Conservation (phyloP, 2,329 filamentous ascomycete species). For the Diaporthe sp. region DNA sequence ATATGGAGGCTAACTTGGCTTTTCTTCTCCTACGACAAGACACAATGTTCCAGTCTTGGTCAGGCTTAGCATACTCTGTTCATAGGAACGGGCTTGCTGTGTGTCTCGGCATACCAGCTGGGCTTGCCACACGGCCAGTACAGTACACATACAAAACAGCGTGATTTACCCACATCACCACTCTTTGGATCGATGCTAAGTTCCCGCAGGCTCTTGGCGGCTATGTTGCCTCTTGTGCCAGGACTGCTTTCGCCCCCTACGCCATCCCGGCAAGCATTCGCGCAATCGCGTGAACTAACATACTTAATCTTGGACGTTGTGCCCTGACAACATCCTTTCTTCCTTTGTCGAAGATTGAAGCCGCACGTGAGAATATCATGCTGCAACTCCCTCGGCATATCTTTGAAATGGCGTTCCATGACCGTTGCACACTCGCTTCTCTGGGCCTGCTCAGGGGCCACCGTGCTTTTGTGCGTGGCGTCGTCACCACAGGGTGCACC, state of each 20-base stretch:
- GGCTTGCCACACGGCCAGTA: neutral
- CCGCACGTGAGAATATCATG: no score
- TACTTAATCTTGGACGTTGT: neutral
- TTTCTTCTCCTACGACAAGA: slow-evolving; percentile 28
- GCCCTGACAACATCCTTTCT: neutral
- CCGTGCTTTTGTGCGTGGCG: neutral
- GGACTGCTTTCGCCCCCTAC: neutral
- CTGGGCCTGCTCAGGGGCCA: neutral
- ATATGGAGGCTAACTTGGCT: slow-evolving; percentile 36
- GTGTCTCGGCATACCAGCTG: neutral
- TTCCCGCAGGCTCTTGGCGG: slow-evolving; percentile 1
- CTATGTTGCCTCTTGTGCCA: neutral
- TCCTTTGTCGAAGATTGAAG: neutral
- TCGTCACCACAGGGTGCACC: neutral
- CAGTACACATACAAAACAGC: neutral
- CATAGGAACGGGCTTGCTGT: slow-evolving; percentile 23
- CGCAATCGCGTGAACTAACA: neutral
- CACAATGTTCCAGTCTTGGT: slow-evolving; percentile 16
- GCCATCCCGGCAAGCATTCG: neutral
- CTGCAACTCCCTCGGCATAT: neutral
- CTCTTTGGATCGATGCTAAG: slow-evolving; percentile 14
- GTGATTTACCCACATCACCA: slow-evolving; percentile 1
- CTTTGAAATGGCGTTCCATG: neutral
- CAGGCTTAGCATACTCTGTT: slow-evolving; percentile 21
- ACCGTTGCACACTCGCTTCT: neutral